Conservation (phyloP, 2,329 filamentous ascomycete genomes). For the Boeremia lycopersici region DNA sequence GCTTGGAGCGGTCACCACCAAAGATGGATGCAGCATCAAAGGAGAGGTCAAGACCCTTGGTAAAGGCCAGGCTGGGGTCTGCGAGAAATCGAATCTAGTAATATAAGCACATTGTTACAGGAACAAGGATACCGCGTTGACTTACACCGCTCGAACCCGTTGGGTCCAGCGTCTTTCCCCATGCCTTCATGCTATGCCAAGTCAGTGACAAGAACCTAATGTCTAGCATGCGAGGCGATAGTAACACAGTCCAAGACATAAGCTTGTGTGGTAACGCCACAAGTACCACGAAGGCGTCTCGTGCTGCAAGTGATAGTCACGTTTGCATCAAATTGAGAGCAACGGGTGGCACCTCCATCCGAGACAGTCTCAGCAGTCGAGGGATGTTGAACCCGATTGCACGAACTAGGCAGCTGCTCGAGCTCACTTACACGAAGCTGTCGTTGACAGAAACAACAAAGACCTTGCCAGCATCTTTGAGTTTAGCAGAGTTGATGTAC, state of each 20-base stretch:
- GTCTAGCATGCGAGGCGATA: background rate
- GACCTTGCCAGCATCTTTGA: conserved; percentile 80
- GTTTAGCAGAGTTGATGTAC: conserved; percentile 79
- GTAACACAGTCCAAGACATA: conserved; percentile 16
- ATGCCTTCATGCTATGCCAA: conserved; percentile 79
- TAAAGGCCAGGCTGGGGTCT: conserved; percentile 80
- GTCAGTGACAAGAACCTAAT: conserved; percentile 19
- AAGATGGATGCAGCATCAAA: conserved; percentile 84
- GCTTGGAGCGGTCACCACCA: conserved; percentile 81
- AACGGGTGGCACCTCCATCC: conserved; percentile 12
- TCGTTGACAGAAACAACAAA: conserved; percentile 95
- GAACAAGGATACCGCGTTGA: conserved; percentile 24
- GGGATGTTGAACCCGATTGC: conserved; percentile 3
- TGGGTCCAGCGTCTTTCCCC: conserved; percentile 79
- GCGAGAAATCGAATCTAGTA: conserved; percentile 83
- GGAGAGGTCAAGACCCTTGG: conserved; percentile 78
- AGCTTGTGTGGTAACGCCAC: conserved; percentile 8
- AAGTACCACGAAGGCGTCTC: conserved; percentile 11
- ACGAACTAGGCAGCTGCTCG: conserved; percentile 4
- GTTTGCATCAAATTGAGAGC: conserved; percentile 16
- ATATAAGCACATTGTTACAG: conserved; percentile 15
- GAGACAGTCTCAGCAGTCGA: conserved; percentile 23
- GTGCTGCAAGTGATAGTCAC: conserved; percentile 17
- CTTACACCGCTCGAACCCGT: conserved; percentile 75
- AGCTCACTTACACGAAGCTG: conserved; percentile 77